Percentiles rank a stretch among this genome's conserved stretches.
Evolutionary conservation across 305 asterid species (phyloP).

Genomic region (Fraxinus sp.): DNA sequence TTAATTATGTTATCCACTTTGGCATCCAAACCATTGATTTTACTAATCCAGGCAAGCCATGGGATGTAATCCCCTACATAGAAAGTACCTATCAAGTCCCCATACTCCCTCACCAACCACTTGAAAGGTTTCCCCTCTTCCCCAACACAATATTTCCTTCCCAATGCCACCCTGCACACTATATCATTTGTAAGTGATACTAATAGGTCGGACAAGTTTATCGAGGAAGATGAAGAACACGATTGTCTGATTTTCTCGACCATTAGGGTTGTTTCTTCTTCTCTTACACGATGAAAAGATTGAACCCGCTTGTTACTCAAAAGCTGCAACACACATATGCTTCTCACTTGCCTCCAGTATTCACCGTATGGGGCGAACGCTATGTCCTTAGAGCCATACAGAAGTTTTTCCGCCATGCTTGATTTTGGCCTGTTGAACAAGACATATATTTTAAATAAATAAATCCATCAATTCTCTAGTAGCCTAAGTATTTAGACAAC

Average conservation of each 20-base stretch:
- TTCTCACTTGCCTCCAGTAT: slow-evolving; percentile 1
- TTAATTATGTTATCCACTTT: slow-evolving; percentile 10
- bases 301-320: background rate
- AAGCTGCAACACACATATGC: background rate
- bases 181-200: background rate
- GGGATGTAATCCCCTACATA: slow-evolving; percentile 24
- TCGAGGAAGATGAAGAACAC: background rate
- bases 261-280: slow-evolving; percentile 26
- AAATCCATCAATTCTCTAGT: background rate
- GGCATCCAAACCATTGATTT: slow-evolving; percentile 14
- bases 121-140: background rate
- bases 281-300: slow-evolving; percentile 4
- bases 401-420: background rate
- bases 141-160: slow-evolving; percentile 20
- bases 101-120: background rate
- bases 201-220: slow-evolving; percentile 5
- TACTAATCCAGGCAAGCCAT: slow-evolving; percentile 23
- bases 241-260: background rate
- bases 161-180: slow-evolving; percentile 21
- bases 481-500: background rate
- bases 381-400: slow-evolving; percentile 22
- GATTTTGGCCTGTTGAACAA: slow-evolving; percentile 20
- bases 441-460: background rate
- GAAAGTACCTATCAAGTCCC: background rate
- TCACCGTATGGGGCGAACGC: slow-evolving; percentile 32